phyloP scores from a whole-genome alignment of 1,284 basidiomycete species.

The Abortiporus biennis region DNA sequence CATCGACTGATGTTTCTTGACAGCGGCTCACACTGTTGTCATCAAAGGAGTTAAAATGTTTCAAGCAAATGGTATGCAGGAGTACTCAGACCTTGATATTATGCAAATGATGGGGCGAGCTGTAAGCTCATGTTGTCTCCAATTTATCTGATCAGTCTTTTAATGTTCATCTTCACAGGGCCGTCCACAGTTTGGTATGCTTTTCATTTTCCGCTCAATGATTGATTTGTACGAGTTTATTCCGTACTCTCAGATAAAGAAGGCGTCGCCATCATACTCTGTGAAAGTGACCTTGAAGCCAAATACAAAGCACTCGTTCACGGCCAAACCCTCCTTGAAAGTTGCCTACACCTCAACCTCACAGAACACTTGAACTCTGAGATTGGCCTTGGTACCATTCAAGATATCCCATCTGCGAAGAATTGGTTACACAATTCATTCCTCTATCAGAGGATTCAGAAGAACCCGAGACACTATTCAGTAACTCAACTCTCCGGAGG shows the following conservation, averaged over 20 bases:
- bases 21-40: slow-evolving; percentile 76
- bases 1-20: neutral
- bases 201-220: neutral
- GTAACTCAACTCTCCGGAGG: too few species aligned
- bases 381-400: slow-evolving; percentile 80
- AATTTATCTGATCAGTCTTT: slow-evolving; percentile 2
- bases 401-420: slow-evolving; percentile 58
- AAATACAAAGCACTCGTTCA: slow-evolving; percentile 67
- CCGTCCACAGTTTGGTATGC: slow-evolving; percentile 83
- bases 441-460: slow-evolving; percentile 76
- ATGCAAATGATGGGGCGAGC: slow-evolving; percentile 85
- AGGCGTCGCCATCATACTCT: slow-evolving; percentile 75
- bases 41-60: slow-evolving; percentile 78
- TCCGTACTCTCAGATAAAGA: slow-evolving; percentile 53
- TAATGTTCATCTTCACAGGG: slow-evolving; percentile 45
- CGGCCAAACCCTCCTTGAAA: slow-evolving; percentile 74
- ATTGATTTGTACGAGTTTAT: slow-evolving; percentile 11
- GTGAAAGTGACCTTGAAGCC: slow-evolving; percentile 63
- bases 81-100: slow-evolving; percentile 80
- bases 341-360: slow-evolving; percentile 77
- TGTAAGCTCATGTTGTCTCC: slow-evolving; percentile 38
- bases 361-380: slow-evolving; percentile 92
- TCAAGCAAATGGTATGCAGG: slow-evolving; percentile 55
- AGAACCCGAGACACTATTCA: slow-evolving; percentile 76
- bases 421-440: slow-evolving; percentile 81